Base-by-base conservation (phyloP, 2,329 filamentous ascomycete genomes). In the Piedraia hortae region DNA sequence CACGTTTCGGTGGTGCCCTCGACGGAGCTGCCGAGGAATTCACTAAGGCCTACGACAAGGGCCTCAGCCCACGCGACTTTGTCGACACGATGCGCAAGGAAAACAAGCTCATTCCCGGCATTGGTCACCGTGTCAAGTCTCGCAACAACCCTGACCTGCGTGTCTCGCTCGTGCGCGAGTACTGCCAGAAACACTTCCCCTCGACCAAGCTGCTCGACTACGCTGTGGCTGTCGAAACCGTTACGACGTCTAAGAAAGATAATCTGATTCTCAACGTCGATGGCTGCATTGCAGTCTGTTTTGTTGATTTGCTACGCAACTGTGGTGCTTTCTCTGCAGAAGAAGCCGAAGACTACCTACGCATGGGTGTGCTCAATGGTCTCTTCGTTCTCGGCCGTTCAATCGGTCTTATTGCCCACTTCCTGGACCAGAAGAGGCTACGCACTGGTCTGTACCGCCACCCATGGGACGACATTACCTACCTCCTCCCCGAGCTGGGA, bases 51-150 rank as follows among this genome's bases (percentile, higher is more conserved):
- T 89, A 82, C 39, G 85, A 97, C 62, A 91, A 90, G 67, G 80
- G 78, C 42, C 69, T 93, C 36, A 88, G 72, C 58, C 85, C 85
- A 29, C 80, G 85, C 62, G 85, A 97, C 54, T 97, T 97, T 41
- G 85, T 97, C 34, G 85, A 97, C 58, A 74, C 60, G 38, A 93
- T 93, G 82, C 69, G 85, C 53, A 97, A 93, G 62, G 77, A 85
- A 56, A 97, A 97, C 70, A 97, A 93, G 65, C 78, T 97, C 39
- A 93, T 97, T 39, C 85, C 85, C 32, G 85, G 85, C 61, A 97
- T 97, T 41, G 85, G 85, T 39, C 85, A 97, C 65, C 77, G 80
- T 53, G 75, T 97, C 62, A 97, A 97, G 67, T 97, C 85, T 35
- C 73, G 85, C 43, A 91, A 93, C 65, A 97, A 97, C 69, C 85